Evolutionary conservation across 192 early-diverging fungal species (phyloP).

Genomic region (Martensiomyces pterosporus): DNA sequence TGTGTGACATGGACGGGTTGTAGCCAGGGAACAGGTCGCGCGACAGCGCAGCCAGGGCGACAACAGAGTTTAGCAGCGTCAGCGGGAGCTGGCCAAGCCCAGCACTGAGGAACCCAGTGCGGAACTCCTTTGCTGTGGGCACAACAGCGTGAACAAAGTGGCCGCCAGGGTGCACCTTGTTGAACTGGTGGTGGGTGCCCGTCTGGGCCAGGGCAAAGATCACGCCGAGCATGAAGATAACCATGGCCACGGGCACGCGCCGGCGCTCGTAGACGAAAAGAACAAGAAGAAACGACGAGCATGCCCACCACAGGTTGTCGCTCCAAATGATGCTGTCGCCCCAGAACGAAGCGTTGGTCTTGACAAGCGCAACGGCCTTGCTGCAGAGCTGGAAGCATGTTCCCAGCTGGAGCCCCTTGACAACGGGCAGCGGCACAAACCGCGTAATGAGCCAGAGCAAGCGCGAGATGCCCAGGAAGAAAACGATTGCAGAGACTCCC

Average conservation of each 20-base stretch:
- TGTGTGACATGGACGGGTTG: conserved; percentile 43
- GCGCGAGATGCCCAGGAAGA: conserved; percentile 64
- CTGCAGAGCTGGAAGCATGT: conserved; percentile 66
- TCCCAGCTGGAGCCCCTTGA: conserved; percentile 76
- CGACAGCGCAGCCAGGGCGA: conserved; percentile 70
- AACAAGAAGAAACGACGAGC: conserved; percentile 63
- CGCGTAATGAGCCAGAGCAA: conserved; percentile 65
- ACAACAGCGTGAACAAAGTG: conserved; percentile 59
- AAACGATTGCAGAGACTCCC: conserved; percentile 60
- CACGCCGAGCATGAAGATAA: conserved; percentile 68
- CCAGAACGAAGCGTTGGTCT: conserved; percentile 51
- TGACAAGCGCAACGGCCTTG: conserved; percentile 63
- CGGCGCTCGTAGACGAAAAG: conserved; percentile 62
- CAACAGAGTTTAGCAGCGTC: conserved; percentile 81
- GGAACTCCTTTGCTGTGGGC: conserved; percentile 63
- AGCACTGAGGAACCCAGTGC: conserved; percentile 70
- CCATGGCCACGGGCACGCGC: conserved; percentile 63
- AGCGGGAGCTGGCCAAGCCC: conserved; percentile 84
- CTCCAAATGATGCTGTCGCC: conserved; percentile 60
- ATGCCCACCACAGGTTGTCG: conserved; percentile 71
- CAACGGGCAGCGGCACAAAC: conserved; percentile 66
- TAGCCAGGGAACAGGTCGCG: conserved; percentile 79
- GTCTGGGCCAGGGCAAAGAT: conserved; percentile 60
- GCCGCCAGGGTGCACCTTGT: conserved; percentile 42
- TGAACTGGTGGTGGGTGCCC: conserved; percentile 46